Base-by-base conservation (phyloP, 805 yeast species). In the Zygosaccharomyces bailii region DNA sequence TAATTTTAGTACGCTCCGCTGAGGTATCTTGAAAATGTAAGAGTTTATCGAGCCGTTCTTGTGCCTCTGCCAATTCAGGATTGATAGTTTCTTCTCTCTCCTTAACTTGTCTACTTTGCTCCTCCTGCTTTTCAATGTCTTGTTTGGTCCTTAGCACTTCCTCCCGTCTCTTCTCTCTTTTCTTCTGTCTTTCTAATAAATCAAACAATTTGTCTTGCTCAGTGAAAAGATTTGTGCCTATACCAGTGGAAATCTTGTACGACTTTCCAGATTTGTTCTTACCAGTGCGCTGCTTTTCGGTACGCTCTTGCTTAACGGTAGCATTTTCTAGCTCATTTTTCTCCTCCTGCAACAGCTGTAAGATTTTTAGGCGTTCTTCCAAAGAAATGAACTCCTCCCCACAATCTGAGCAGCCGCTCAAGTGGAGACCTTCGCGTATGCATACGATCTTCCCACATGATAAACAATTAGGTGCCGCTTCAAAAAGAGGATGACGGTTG, bases 391-490 rank as follows among this genome's bases (percentile, higher is more conserved):
- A 65, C 25, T 80, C 84, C 19, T 72, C 61, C 0, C 88, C 86
- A 68, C 99, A 93, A 50, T 67, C 84, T 2, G 93, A 75, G 59
- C 99, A 93, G 3, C 93, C 93, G 48, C 90, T 93, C 18, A 87
- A 68, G 46, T 63, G 57, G 9, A 64, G 45, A 0, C 98, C 98
- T 59, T 93, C 98, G 54, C 82, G 82, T 3, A 76, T 74, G 68
- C 99, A 93, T 2, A 93, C 86, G 33, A 93, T 86, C 63, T 89
- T 86, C 8, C 99, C 99, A 63, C 99, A 93, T 48, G 84, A 81
- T 32, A 93, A 66, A 57, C 99, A 93, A 61, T 93, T 93, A 1
- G 99, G 98, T 2, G 95, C 93, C 51, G 84, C 75, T 45, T 86
- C 95, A 50, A 88, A 84, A 23, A 93, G 67, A 2, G 96, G 96